Conservation (phyloP, 1,284 basidiomycete genomes). For the Singerocomus inundabilis region DNA sequence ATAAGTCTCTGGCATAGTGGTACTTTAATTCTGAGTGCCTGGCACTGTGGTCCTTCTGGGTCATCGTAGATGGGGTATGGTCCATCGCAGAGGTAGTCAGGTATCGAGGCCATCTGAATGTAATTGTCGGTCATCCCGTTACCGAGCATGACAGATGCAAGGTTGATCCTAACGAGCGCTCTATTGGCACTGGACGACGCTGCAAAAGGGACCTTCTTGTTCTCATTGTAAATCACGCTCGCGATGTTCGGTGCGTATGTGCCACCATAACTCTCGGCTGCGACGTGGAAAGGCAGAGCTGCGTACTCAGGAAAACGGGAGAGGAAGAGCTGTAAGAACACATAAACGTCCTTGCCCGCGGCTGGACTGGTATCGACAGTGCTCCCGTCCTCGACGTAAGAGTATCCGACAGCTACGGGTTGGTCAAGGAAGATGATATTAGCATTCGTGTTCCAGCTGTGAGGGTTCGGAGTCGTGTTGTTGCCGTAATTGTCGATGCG, state of each 20-base stretch:
- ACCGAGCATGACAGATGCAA: slow-evolving; percentile 77
- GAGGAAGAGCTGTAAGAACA: slow-evolving; percentile 88
- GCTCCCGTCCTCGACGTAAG: slow-evolving; percentile 73
- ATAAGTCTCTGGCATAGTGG: slow-evolving; percentile 71
- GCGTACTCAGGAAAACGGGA: slow-evolving; percentile 69
- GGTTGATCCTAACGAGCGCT: slow-evolving; percentile 61
- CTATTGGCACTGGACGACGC: slow-evolving; percentile 22
- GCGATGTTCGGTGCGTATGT: slow-evolving; percentile 81
- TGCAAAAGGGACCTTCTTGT: slow-evolving; percentile 49
- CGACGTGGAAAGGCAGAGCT: slow-evolving; percentile 64
- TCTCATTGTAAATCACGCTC: slow-evolving; percentile 72
- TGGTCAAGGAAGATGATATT: slow-evolving; percentile 82
- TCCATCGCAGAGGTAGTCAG: slow-evolving; percentile 80
- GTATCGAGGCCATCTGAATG: slow-evolving; percentile 70
- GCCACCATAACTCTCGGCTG: slow-evolving; percentile 79
- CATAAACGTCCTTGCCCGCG: slow-evolving; percentile 83
- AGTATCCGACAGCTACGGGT: slow-evolving; percentile 87
- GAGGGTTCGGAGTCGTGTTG: slow-evolving; percentile 69
- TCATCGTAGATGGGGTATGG: slow-evolving; percentile 73
- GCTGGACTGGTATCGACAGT: slow-evolving; percentile 71
- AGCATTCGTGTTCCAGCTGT: slow-evolving; percentile 73
- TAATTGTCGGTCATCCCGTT: slow-evolving; percentile 82
- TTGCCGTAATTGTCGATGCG: slow-evolving; percentile 64
- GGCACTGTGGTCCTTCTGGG: slow-evolving; percentile 66
- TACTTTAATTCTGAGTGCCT: slow-evolving; percentile 59